Percentiles rank a stretch among this genome's conserved stretches.
These are phyloP conservation scores for Mychonastes homosphaera DNA, from an alignment of 139 green algal species.

Conservation along the genomic window DNA sequence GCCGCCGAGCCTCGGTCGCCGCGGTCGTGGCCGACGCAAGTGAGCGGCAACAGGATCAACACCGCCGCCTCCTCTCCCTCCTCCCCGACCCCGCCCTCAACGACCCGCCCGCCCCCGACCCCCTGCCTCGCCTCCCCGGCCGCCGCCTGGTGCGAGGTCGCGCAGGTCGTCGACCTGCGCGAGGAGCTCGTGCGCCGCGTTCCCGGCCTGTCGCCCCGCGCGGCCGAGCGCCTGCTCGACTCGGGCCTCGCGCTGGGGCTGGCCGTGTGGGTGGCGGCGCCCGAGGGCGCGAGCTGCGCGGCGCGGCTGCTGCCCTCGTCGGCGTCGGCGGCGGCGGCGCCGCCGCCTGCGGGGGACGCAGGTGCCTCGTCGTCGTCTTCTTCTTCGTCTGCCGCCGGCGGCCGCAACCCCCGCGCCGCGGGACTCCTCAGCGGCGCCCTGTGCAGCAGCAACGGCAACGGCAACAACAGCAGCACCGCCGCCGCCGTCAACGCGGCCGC, in stretches of 20 bases:
- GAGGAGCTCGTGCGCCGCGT: conserved; percentile 22
- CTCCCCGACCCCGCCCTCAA: background rate
- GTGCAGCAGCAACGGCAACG: background rate
- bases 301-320: background rate
- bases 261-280: conserved; percentile 19
- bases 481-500: too few relatives aligned
- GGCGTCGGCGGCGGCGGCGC: too few relatives aligned
- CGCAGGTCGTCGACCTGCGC: conserved; percentile 30
- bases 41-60: background rate
- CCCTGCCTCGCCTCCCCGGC: too few relatives aligned
- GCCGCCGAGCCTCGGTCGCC: background rate
- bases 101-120: too few relatives aligned
- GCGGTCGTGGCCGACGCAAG: background rate
- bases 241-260: conserved; percentile 20
- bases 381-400: background rate
- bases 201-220: conserved; percentile 6
- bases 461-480: too few relatives aligned
- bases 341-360: too few relatives aligned
- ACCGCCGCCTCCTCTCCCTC: background rate
- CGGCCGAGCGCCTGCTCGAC: conserved; percentile 22
- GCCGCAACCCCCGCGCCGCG: background rate
- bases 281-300: background rate
- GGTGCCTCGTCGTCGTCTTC: too few relatives aligned
- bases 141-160: conserved; percentile 20
- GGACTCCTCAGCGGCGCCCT: background rate